A percentile compares a stretch with the other conserved stretches of the same genome.
These are phyloP conservation scores for Globisporangium cylindrosporum DNA, from an alignment of 352 stramenopile species.

Conservation along the genomic window DNA sequence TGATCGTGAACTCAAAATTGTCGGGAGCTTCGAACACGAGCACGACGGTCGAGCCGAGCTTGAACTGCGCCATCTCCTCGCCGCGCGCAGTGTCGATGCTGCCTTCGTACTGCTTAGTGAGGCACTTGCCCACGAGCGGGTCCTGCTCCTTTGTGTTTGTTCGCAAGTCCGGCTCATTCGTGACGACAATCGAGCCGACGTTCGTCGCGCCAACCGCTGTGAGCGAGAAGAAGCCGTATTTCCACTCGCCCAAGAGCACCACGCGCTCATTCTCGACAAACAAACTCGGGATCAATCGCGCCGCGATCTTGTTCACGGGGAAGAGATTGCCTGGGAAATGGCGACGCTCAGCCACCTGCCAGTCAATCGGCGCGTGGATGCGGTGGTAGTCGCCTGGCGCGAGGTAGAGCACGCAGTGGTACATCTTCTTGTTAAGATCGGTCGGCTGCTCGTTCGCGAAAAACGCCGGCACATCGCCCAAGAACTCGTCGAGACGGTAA, in stretches of 20 bases:
- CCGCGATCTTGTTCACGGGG: slow-evolving; percentile 68
- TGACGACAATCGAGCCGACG: slow-evolving; percentile 79
- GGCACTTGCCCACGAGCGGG: slow-evolving; percentile 43
- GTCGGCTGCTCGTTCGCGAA: slow-evolving; percentile 30
- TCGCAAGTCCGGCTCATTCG: slow-evolving; percentile 61
- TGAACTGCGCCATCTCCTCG: slow-evolving; percentile 81
- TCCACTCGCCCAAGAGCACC: slow-evolving; percentile 66
- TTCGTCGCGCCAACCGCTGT: slow-evolving; percentile 85
- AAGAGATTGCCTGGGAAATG: slow-evolving; percentile 85
- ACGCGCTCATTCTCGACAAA: slow-evolving; percentile 87
- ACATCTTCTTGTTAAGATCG: slow-evolving; percentile 54
- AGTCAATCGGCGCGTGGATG: slow-evolving; percentile 82
- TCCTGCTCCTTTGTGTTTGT: slow-evolving; percentile 67
- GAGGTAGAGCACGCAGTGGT: slow-evolving; percentile 81
- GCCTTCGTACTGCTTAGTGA: slow-evolving; percentile 44
- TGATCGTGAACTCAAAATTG: slow-evolving; percentile 72
- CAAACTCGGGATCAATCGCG: slow-evolving; percentile 65
- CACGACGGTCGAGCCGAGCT: slow-evolving; percentile 84
- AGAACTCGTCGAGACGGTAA: slow-evolving; percentile 83
- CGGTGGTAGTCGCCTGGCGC: slow-evolving; percentile 86
- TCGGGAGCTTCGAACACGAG: slow-evolving; percentile 81
- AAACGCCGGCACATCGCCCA: slow-evolving; percentile 60
- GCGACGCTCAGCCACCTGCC: slow-evolving; percentile 63
- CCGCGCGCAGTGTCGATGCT: slow-evolving; percentile 41
- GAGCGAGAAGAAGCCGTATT: slow-evolving; percentile 81